phyloP scores from a whole-genome alignment of 2,329 filamentous ascomycete species.

The Trichophyton schoenleinii region DNA sequence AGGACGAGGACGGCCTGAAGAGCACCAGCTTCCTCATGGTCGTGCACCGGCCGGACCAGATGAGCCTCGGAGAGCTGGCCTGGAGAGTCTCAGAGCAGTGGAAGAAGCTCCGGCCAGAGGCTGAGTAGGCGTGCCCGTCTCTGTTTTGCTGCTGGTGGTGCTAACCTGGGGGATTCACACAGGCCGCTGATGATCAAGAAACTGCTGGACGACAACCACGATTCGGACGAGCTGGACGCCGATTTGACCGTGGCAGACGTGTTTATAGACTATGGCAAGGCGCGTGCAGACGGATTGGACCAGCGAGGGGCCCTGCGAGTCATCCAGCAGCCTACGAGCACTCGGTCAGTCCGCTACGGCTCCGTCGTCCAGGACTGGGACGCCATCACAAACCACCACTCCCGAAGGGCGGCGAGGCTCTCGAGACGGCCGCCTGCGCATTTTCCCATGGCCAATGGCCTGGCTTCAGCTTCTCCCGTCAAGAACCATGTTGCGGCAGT shows the following conservation, averaged over 20 bases:
- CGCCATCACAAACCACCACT: neutral
- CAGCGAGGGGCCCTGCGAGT: constrained; percentile 26
- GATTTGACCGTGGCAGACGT: constrained; percentile 28
- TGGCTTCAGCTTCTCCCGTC: neutral
- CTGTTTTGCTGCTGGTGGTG: neutral
- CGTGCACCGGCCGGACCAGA: constrained; percentile 21
- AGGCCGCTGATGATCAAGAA: constrained; percentile 28
- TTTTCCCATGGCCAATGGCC: neutral
- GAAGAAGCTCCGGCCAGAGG: constrained; percentile 22
- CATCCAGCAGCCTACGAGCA: constrained; percentile 20
- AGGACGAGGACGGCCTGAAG: constrained; percentile 12
- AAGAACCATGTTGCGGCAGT: neutral
- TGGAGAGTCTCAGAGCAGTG: constrained; percentile 24
- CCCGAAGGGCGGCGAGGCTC: neutral
- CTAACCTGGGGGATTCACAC: neutral
- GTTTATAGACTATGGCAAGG: constrained; percentile 28
- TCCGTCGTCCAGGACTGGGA: constrained; percentile 29
- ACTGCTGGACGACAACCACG: constrained; percentile 26
- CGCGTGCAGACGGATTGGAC: constrained; percentile 23
- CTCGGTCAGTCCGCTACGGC: constrained; percentile 19
- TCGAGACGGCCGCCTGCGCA: neutral
- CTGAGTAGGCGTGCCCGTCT: constrained; percentile 19
- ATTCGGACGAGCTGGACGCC: constrained; percentile 21
- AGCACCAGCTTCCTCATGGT: constrained; percentile 22
- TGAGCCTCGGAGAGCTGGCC: constrained; percentile 21